Evolutionary conservation across 2,329 filamentous ascomycete species (phyloP).

Genomic region (Colletotrichum somersetense): DNA sequence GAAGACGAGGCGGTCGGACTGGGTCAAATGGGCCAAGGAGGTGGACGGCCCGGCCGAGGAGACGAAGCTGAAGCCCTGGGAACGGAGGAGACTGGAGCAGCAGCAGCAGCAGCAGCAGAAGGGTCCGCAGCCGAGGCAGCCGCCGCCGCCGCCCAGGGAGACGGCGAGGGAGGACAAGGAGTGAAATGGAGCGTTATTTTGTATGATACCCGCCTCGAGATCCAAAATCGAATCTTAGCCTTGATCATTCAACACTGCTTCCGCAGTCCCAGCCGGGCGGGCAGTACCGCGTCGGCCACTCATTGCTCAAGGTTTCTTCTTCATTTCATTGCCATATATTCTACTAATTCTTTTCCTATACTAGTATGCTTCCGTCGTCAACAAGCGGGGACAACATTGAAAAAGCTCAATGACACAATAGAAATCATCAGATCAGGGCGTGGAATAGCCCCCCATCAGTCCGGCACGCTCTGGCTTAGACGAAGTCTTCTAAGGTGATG

Average conservation of each 20-base stretch:
- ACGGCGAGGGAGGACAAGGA: slow-evolving; percentile 13
- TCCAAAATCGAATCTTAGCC: background rate
- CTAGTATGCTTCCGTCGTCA: too few species aligned
- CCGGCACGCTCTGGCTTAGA: background rate
- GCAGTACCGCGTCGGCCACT: background rate
- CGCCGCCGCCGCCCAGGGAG: slow-evolving; percentile 16
- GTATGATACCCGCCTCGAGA: slow-evolving; percentile 41
- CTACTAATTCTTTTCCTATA: too few species aligned
- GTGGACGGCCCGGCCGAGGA: slow-evolving; percentile 47
- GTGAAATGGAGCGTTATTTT: slow-evolving; percentile 22
- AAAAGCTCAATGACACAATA: background rate
- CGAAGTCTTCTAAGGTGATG: background rate
- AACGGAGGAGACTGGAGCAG: slow-evolving; percentile 38
- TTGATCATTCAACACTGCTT: background rate
- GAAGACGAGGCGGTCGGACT: slow-evolving; percentile 65
- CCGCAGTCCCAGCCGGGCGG: background rate
- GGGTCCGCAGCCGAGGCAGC: slow-evolving; percentile 21
- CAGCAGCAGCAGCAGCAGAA: background rate
- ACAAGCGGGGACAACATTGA: too few species aligned
- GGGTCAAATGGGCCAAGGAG: slow-evolving; percentile 70
- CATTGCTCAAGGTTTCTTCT: too few species aligned
- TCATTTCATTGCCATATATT: too few species aligned
- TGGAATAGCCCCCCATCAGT: background rate
- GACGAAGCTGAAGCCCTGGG: slow-evolving; percentile 39
- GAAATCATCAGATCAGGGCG: background rate